Evolutionary conservation across 2,329 filamentous ascomycete species (phyloP).

Genomic region (Juglanconis sp.): DNA sequence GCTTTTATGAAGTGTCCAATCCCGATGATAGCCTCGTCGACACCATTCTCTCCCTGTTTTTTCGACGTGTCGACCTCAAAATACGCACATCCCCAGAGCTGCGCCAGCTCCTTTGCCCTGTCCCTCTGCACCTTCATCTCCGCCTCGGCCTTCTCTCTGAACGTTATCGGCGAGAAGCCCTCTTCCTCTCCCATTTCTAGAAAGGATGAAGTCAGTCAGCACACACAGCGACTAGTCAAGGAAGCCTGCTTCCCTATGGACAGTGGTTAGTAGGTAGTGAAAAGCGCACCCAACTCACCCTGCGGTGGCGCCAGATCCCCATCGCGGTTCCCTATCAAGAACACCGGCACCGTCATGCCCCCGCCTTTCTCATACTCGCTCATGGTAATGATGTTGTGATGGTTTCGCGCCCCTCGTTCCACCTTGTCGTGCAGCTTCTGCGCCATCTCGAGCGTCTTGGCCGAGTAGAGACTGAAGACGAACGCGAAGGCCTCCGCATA

Average conservation of each 20-base stretch:
- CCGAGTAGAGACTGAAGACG: slow-evolving; percentile 18
- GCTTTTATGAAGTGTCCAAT: slow-evolving; percentile 17
- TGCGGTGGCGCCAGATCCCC: slow-evolving; percentile 18
- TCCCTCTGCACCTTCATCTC: slow-evolving; percentile 18
- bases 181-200: slow-evolving; percentile 13
- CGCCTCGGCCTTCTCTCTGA: slow-evolving; percentile 14
- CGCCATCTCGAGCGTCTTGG: slow-evolving; percentile 16
- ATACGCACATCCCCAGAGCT: slow-evolving; percentile 17
- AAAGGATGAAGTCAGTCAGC: neutral
- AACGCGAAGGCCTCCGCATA: slow-evolving; percentile 19
- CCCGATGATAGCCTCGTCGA: slow-evolving; percentile 16
- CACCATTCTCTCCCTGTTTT: slow-evolving; percentile 11
- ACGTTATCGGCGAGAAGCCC: slow-evolving; percentile 14
- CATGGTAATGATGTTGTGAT: slow-evolving; percentile 20
- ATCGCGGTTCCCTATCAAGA: slow-evolving; percentile 18
- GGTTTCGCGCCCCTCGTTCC: slow-evolving; percentile 14
- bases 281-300: slow-evolving; percentile 5
- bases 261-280: too few relatives aligned
- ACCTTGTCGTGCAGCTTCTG: slow-evolving; percentile 17
- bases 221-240: neutral
- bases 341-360: slow-evolving; percentile 16
- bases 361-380: slow-evolving; percentile 14
- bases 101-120: slow-evolving; percentile 14
- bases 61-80: slow-evolving; percentile 18
- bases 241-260: too few relatives aligned